Evolutionary conservation across 805 yeast genomes (phyloP), one percentile per base, ranked within the genome.

Genomic region (Wickerhamomyces bisporus): DNA sequence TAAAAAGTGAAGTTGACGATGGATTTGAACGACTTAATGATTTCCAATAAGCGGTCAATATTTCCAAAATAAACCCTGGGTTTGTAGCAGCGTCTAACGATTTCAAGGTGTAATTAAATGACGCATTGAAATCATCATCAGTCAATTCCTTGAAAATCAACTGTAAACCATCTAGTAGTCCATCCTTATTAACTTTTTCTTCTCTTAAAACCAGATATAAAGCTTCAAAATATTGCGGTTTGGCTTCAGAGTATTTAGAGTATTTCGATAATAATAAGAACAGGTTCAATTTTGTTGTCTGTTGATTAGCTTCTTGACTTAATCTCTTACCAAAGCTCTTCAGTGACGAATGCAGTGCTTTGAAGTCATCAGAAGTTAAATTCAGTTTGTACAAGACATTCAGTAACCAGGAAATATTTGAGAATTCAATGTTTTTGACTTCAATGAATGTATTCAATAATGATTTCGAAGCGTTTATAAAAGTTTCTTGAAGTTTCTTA

Each of bases 151-250:
- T 16, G 7, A 62, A 30, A 0, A 50, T 40, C 9, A 26, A 16
- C 1, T 44, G 35, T 13, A 62, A 25, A 5, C 64, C 65, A 7
- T 40, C 35, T 9, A 38, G 27, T 13, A 64, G 24, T 10, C 19
- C 17, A 0, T 33, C 39, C 1, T 45, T 38, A 3, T 37, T 26
- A 3, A 53, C 35, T 13, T 56, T 59, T 5, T 29, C 21, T 10
- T 47, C 45, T 45, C 68, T 54, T 4, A 64, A 36, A 3, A 60
- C 56, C 35, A 64, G 40, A 36, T 64, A 67, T 20, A 66, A 58
- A 1, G 68, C 59, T 41, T 57, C 55, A 12, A 63, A 36, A 43
- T 51, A 58, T 30, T 51, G 58, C 9, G 58, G 30, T 6, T 48
- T 44, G 7, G 39, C 46, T 3, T 46, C 34, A 14, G 34, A 49